phyloP scores from a whole-genome alignment of 768 basidiomycete species.

The Rhodotorula graminis region DNA sequence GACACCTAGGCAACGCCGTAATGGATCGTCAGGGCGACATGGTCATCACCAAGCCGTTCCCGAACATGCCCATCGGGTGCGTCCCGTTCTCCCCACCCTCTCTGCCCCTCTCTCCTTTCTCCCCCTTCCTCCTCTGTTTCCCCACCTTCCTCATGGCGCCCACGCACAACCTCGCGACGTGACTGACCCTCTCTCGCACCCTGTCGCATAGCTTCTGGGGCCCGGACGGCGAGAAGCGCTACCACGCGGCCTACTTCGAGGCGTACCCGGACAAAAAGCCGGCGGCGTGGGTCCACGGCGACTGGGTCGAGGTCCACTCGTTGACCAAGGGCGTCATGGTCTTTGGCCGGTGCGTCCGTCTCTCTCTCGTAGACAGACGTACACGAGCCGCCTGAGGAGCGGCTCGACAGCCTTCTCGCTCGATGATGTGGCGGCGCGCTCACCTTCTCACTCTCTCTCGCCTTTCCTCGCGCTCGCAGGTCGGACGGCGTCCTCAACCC shows the following conservation, averaged over 20 bases:
- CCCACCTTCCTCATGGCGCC: neutral
- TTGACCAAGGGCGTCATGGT: constrained; percentile 38
- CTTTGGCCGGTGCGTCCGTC: constrained; percentile 33
- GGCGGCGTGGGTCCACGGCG: constrained; percentile 41
- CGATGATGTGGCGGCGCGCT: too few species aligned
- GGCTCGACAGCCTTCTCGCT: too few species aligned
- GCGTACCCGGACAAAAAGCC: constrained; percentile 33
- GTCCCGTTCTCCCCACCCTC: neutral
- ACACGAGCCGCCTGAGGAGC: too few species aligned
- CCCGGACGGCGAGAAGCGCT: constrained; percentile 28
- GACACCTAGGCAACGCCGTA: constrained; percentile 21
- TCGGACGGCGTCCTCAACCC: constrained; percentile 41
- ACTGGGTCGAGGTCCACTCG: constrained; percentile 35
- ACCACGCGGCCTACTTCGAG: constrained; percentile 41
- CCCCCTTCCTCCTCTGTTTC: too few species aligned
- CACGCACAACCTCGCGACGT: too few species aligned
- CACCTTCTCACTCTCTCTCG: neutral
- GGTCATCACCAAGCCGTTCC: constrained; percentile 42
- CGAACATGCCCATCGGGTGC: constrained; percentile 40
- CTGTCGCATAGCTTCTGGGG: constrained; percentile 28
- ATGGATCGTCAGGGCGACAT: constrained; percentile 40
- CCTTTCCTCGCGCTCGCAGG: neutral
- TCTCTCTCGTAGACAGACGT: neutral
- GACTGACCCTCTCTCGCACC: too few species aligned
- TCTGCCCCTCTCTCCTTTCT: too few species aligned